Evolutionary conservation across 2,329 filamentous ascomycete genomes (phyloP), one percentile per base, ranked within the genome.

Genomic region (Endocalyx cinctus): DNA sequence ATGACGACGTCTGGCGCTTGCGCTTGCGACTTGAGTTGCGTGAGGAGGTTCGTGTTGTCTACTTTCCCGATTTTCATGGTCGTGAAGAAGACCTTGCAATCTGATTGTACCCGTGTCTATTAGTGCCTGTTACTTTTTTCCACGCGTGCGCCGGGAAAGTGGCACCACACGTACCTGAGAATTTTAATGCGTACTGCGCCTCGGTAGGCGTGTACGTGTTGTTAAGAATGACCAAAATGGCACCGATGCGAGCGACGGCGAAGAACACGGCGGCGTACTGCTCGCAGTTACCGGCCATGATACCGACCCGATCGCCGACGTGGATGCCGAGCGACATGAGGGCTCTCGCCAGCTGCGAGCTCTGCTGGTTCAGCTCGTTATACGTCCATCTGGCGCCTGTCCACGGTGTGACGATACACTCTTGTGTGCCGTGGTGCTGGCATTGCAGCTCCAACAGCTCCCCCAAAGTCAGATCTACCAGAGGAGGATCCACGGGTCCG

Each of bases 201-300:
- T 89, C 84, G 2, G 72, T 75, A 3, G 79, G 70, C 2, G 84
- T 89, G 54, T 89, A 89, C 0, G 84, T 89, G 60, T 87, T 89
- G 63, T 89, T 89, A 45, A 89, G 64, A 27, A 88, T 86, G 17
- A 88, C 84, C 33, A 88, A 66, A 28, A 83, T 78, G 29, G 74
- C 79, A 8, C 81, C 80, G 13, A 84, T 70, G 29, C 76, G 70
- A 25, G 79, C 77, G 10, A 78, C 80, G 4, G 81, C 82, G 45
- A 87, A 87, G 66, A 87, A 85, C 12, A 87, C 71, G 3, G 82
- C 72, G 18, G 84, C 60, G 78, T 90, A 90, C 75, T 94, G 70
- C 73, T 94, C 63, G 69, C 88, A 66, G 74, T 94, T 63, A 65
- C 88, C 49, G 60, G 83, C 82, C 79, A 87, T 86, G 44, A 89